These are phyloP conservation scores for Flaveria robusta DNA, from an alignment of 129 eudicot genomes.

Conservation along the genomic window DNA sequence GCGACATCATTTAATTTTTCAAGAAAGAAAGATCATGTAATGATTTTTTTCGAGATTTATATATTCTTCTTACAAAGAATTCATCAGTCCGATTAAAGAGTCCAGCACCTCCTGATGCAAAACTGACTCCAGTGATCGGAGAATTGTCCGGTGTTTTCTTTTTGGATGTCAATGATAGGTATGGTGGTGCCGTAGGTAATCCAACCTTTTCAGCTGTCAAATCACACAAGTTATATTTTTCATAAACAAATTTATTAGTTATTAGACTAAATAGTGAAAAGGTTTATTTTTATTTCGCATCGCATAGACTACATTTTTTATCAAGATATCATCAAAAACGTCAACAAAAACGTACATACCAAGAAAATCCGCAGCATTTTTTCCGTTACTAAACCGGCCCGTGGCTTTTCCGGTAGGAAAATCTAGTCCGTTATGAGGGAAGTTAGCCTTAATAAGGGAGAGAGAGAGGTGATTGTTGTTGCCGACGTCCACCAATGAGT, in stretches of 20 bases:
- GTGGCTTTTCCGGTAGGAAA: conserved; percentile 60
- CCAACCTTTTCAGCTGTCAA: conserved; percentile 70
- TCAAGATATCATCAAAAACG: too few relatives aligned
- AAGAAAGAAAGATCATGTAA: too few relatives aligned
- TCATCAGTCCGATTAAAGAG: conserved; percentile 49
- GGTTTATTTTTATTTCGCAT: too few relatives aligned
- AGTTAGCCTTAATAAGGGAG: conserved; percentile 60
- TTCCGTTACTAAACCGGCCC: conserved; percentile 82
- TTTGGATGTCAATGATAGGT: conserved; percentile 39
- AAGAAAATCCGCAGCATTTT: conserved; percentile 75
- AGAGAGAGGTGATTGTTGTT: conserved; percentile 64
- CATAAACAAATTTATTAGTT: neutral
- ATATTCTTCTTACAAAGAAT: conserved; percentile 44
- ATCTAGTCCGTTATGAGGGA: conserved; percentile 76
- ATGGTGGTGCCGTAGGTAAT: conserved; percentile 50
- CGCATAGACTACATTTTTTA: too few relatives aligned
- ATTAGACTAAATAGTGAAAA: too few relatives aligned
- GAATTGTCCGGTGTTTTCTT: conserved; percentile 14
- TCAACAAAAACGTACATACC: conserved; percentile 37
- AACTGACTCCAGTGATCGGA: conserved; percentile 56
- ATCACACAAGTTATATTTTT: neutral
- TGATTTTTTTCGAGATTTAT: too few relatives aligned
- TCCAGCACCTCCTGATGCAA: conserved; percentile 80
- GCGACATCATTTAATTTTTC: too few relatives aligned
- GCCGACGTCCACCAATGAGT: conserved; percentile 77